Evolutionary conservation across 1,139 yeast species (phyloP), one percentile per base, ranked within the genome.

Genomic region (Dujonia santamariae): DNA sequence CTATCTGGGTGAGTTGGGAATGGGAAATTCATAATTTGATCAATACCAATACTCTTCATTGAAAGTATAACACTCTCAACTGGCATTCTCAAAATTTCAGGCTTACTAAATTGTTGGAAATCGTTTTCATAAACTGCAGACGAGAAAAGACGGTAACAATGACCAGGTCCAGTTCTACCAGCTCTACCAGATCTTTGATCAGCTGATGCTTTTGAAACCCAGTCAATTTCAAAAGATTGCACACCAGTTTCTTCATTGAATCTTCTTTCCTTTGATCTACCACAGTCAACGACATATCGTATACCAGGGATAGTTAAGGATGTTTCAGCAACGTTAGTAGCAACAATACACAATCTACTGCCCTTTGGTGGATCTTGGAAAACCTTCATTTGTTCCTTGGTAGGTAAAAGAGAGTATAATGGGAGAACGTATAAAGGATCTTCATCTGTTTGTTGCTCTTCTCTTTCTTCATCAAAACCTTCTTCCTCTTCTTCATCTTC

Each of bases 161-260:
- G 98, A 36, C 99, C 99, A 0, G 98, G 97, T 0, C 98, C 98
- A 0, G 97, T 92, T 75, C 99, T 85, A 54, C 98, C 99, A 34
- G 99, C 98, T 72, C 99, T 83, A 59, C 98, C 98, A 23, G 96
- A 64, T 63, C 98, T 75, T 66, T 94, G 99, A 44, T 80, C 94
- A 0, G 98, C 94, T 38, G 96, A 85, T 1, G 99, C 98, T 50
- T 94, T 88, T 26, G 96, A 84, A 11, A 92, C 71, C 97, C 97
- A 94, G 38, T 80, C 86, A 34, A 94, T 74, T 51, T 85, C 95
- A 58, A 85, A 94, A 39, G 95, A 85, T 57, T 92, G 97, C 19
- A 92, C 95, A 3, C 96, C 96, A 7, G 88, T 85, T 19, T 78
- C 82, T 44, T 84, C 85, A 46, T 90, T 85, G 53, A 67, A 88